These are phyloP conservation scores for Pterocarpus santalinus DNA, from an alignment of 306 rosid species.

Conservation along the genomic window DNA sequence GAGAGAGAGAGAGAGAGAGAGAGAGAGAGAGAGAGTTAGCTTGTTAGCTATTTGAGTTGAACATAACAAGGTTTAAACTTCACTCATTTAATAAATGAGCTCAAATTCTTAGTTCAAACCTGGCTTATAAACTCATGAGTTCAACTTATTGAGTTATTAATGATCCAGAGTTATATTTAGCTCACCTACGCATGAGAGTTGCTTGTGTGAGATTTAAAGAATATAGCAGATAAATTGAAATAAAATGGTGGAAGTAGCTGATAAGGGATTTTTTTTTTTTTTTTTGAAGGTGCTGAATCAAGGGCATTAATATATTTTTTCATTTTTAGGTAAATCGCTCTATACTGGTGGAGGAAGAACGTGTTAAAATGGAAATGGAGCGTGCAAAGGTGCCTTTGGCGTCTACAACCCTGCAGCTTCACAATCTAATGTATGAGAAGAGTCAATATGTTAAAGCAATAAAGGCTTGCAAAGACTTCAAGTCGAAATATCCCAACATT, in stretches of 20 bases:
- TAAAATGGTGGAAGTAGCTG: not conserved
- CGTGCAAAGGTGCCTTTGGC: slow-evolving; percentile 80
- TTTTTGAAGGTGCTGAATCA: not conserved
- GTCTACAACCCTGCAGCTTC: slow-evolving; percentile 74
- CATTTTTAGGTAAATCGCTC: slow-evolving; percentile 75
- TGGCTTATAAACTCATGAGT: not conserved
- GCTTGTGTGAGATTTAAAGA: not conserved
- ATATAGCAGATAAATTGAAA: not conserved
- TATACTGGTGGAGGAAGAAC: slow-evolving; percentile 83
- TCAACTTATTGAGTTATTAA: not conserved
- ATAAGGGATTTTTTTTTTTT: not conserved
- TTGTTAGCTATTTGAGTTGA: too few species aligned
- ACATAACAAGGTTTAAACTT: too few species aligned
- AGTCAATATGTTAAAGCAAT: slow-evolving; percentile 84
- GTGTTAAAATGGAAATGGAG: slow-evolving; percentile 79
- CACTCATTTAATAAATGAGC: not conserved
- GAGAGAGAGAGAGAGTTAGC: too few species aligned
- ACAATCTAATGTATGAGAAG: slow-evolving; percentile 83
- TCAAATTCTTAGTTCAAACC: not conserved
- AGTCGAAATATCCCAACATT: slow-evolving; percentile 72
- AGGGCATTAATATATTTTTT: not conserved
- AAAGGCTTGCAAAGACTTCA: slow-evolving; percentile 84
- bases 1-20: too few species aligned
- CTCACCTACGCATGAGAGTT: not conserved
- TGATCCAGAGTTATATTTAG: not conserved